Conservation (phyloP, 495 filamentous ascomycete genomes). For the Aspergillus leporis region DNA sequence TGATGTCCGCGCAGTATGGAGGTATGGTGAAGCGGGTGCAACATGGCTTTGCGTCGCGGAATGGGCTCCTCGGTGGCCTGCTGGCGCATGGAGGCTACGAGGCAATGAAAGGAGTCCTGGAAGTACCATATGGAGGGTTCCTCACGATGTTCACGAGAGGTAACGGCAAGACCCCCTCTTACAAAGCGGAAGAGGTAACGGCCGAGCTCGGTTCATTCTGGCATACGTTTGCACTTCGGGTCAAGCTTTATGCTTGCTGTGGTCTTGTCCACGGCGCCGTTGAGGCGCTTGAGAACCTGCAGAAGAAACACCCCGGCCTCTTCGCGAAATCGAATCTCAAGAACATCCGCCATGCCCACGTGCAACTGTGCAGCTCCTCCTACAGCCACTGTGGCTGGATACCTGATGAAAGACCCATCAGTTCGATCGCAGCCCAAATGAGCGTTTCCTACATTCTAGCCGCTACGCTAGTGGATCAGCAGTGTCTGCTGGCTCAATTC, state of each 20-base stretch:
- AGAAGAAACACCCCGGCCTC: conserved; percentile 26
- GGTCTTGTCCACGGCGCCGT: conserved; percentile 34
- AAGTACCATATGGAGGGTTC: conserved; percentile 45
- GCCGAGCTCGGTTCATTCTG: conserved; percentile 39
- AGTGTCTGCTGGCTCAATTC: conserved; percentile 38
- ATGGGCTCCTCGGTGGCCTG: conserved; percentile 42
- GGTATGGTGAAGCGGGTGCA: conserved; percentile 47
- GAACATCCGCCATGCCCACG: conserved; percentile 22
- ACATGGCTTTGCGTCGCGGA: conserved; percentile 48
- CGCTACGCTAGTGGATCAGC: conserved; percentile 38
- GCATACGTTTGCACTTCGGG: conserved; percentile 36
- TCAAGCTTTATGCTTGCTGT: conserved; percentile 46
- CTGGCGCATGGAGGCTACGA: conserved; percentile 37
- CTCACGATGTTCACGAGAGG: conserved; percentile 39
- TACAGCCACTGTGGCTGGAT: conserved; percentile 43
- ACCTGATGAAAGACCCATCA: conserved; percentile 34
- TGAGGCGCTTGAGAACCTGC: conserved; percentile 30
- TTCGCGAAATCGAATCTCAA: too few species aligned
- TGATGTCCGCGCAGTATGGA: conserved; percentile 48
- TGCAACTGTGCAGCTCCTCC: conserved; percentile 31
- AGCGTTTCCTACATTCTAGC: conserved; percentile 42
- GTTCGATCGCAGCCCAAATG: conserved; percentile 47
- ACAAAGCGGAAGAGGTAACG: conserved; percentile 27
- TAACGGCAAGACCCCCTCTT: conserved; percentile 30
- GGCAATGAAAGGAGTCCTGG: conserved; percentile 47